Evolutionary conservation across 345 rosid genomes (phyloP), one percentile per base, ranked within the genome.

Genomic region (Noccaea bulbosa): DNA sequence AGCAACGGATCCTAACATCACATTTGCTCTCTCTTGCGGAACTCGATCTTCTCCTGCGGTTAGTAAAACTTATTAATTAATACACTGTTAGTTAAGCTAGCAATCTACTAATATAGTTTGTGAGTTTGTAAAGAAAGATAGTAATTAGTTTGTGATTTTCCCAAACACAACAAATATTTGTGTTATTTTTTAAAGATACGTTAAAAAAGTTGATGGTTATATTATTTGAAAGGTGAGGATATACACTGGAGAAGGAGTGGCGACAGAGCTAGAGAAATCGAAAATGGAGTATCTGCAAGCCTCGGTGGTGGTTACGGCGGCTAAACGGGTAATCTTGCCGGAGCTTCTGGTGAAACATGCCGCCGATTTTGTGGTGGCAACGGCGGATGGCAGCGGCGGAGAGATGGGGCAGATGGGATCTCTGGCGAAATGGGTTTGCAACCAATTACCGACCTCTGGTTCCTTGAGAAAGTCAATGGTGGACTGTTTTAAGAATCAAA

Each of bases 241-340:
- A 63, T 93, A 91, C 81, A 93, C 95, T 8, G 90, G 83, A 0
- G 98, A 89, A 7, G 91, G 88, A 10, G 83, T 91, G 7, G 38
- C 60, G 15, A 74, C 70, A 0, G 96, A 89, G 81, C 48, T 93
- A 63, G 98, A 93, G 81, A 93, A 82, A 62, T 81, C 97, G 16
- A 93, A 93, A 78, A 81, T 91, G 38, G 98, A 93, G 77, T 91
- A 91, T 73, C 71, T 93, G 41, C 97, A 91, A 72, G 97, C 98
- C 0, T 87, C 98, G 2, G 70, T 86, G 5, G 83, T 83, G 16
- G 92, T 91, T 56, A 91, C 87, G 0, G 72, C 40, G 37, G 44
- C 72, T 48, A 89, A 87, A 69, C 84, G 81, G 58, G 84, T 93
- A 11, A 86, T 83, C n/a, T 65, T 93, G 33, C 97, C 97, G 0